A percentile compares a stretch with the other conserved stretches of the same genome.
phyloP scores from a whole-genome alignment of 495 filamentous ascomycete species.

The Mycothermus thermophilus region DNA sequence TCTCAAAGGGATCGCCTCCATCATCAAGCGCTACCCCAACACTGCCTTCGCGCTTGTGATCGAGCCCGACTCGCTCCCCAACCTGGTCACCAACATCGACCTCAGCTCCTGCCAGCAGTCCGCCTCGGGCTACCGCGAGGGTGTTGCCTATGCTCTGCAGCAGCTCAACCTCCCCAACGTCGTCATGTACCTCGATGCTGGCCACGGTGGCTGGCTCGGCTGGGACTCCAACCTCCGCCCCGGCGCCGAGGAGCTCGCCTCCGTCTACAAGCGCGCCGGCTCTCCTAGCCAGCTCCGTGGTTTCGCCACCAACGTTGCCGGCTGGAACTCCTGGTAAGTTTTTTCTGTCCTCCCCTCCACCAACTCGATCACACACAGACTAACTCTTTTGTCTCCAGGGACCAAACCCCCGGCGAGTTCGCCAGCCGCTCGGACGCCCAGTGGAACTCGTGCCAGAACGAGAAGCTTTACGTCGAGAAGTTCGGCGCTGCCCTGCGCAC shows the following conservation, averaged over 20 bases:
- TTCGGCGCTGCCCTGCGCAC: slow-evolving; percentile 46
- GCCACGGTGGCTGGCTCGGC: slow-evolving; percentile 71
- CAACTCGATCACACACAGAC: no score
- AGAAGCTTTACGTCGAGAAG: slow-evolving; percentile 57
- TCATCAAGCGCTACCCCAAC: slow-evolving; percentile 41
- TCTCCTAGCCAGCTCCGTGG: slow-evolving; percentile 54
- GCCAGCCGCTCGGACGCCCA: slow-evolving; percentile 41
- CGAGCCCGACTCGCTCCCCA: slow-evolving; percentile 70
- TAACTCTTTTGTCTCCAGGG: no score
- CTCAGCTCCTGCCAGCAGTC: slow-evolving; percentile 49
- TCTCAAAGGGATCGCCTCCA: slow-evolving; percentile 39
- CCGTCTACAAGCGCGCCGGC: slow-evolving; percentile 51
- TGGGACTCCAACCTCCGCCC: slow-evolving; percentile 67
- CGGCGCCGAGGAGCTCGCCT: slow-evolving; percentile 53
- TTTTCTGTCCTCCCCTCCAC: background rate
- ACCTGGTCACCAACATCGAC: slow-evolving; percentile 63
- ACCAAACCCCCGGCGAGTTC: slow-evolving; percentile 51
- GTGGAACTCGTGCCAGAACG: slow-evolving; percentile 49
- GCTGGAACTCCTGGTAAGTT: slow-evolving; percentile 53
- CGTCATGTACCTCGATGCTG: slow-evolving; percentile 72
- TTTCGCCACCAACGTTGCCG: slow-evolving; percentile 65
- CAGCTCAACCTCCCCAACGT: slow-evolving; percentile 64
- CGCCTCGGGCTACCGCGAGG: slow-evolving; percentile 49
- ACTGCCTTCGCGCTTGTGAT: slow-evolving; percentile 41
- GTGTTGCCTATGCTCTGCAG: slow-evolving; percentile 58